Base-by-base conservation (phyloP, 331 rosid genomes). In the Cydonia oblonga region DNA sequence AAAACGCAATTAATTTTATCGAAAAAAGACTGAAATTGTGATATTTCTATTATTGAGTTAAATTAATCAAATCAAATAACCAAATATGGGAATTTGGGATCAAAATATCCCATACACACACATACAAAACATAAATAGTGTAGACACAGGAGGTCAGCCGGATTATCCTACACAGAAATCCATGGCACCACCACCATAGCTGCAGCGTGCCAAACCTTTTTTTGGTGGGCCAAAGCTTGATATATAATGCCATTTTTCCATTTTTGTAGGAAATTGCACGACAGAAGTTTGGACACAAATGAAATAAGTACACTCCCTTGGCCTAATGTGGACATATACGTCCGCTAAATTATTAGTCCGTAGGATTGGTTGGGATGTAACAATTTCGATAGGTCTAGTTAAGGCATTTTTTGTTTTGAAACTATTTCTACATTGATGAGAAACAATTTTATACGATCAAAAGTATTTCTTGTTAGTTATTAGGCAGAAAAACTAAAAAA, bases 141-240 rank as follows among this genome's bases (percentile, higher is more conserved):
- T 62, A 30, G 52, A 58, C 67, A 38, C 16, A 26, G 75, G 4
- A 18, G 66, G 66, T 53, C 3, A 7, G 66, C 13, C 18, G 9
- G 11, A 56, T 56, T 15, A 54, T 22, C 18, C 24, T 24, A 35
- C 60, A 23, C 14, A 25, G 68, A 40, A 60, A 33, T 71, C 38
- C 66, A 26, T 61, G 66, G 40, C 38, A 26, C 40, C 44, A 61
- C 57, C 42, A 7, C 25, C 70, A 18, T 72, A 67, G 16, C 49
- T 56, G 73, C 58, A 73, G 75, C 75, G 59, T 51, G 75, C 74
- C 71, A 68, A 35, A 61, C 67, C 5, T 32, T 29, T 68, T 46
- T 30, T 9, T 2, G 26, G 66, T 68, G 74, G 75, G 68, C 66
- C 80, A 54, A 22, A 26, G 32, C 66, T 68, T 68, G 10, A 32